Evolutionary conservation across 2,329 filamentous ascomycete species (phyloP), one percentile per base, ranked within the genome.

Genomic region (Tolypocladium endophyticum): DNA sequence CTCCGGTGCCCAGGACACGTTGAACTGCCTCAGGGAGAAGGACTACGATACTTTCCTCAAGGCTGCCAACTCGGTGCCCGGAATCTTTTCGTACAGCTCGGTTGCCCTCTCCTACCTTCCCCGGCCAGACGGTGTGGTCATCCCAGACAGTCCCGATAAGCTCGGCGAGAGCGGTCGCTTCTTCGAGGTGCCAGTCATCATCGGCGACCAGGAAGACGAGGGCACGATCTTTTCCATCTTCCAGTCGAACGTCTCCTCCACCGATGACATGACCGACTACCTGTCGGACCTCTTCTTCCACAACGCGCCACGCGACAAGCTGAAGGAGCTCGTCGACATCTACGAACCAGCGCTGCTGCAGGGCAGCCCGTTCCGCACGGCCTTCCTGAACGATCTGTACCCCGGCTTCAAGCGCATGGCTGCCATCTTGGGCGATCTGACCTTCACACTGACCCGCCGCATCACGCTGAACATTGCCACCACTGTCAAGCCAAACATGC

Each of bases 141-240:
- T 92, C 11, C 79, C 83, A 0, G 76, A 81, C 2, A 88, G 83
- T 7, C 85, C 88, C 0, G 88, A 92, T 0, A 59, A 79, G 0
- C 74, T 89, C 5, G 73, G 81, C 1, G 59, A 65, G 2, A 66
- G 70, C 0, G 84, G 86, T 18, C 78, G 78, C 6, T 80, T 79
- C 61, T 70, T 78, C 25, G 73, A 75, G 1, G 78, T 81, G 1
- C 78, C 79, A 41, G 76, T 78, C 73, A 81, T 81, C 64, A 81
- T 88, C 45, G 88, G 89, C 50, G 82, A 90, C 68, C 87, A 91
- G 71, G 88, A 92, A 75, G 89, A 93, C 68, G 89, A 93, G 71
- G 88, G 89, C 23, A 91, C 89, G 0, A 72, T 92, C 2, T 91
- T 92, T 69, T 78, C 85, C 6, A 76, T 92, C 39, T 86, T 87